Conservation (phyloP, 768 basidiomycete genomes). For the Lactifluus rugatus region DNA sequence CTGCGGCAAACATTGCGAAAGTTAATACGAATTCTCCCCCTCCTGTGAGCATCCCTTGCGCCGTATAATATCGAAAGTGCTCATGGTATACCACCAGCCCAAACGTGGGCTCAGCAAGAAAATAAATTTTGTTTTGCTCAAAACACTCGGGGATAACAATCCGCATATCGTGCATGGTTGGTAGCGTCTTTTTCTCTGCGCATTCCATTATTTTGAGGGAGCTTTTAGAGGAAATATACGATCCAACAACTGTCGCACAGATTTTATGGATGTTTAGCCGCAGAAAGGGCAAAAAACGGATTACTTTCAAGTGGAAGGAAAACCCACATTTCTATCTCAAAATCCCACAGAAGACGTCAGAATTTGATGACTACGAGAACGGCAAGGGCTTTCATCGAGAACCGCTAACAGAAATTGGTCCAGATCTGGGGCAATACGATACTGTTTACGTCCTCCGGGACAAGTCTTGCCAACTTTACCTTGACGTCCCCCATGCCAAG, state of each 20-base stretch:
- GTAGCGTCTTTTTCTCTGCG: background rate
- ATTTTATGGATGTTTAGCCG: background rate
- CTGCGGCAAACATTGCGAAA: background rate
- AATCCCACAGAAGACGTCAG: background rate
- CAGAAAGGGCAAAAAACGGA: background rate
- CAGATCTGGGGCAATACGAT: background rate
- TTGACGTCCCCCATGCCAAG: background rate
- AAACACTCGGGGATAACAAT: background rate
- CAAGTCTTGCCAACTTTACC: background rate
- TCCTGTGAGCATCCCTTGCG: background rate
- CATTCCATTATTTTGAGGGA: background rate
- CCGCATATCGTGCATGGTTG: background rate
- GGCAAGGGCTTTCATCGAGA: background rate
- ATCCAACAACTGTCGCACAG: background rate
- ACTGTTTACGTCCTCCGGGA: background rate
- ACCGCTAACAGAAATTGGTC: background rate
- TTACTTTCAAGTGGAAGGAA: background rate
- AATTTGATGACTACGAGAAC: background rate
- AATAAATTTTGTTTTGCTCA: background rate
- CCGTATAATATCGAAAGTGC: background rate
- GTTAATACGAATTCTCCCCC: background rate
- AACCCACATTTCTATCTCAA: background rate
- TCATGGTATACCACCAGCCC: background rate
- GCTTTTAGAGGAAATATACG: background rate
- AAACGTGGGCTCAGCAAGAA: background rate